Base-by-base conservation (phyloP, 108 stramenopile genomes). In the Bacterosira constricta region DNA sequence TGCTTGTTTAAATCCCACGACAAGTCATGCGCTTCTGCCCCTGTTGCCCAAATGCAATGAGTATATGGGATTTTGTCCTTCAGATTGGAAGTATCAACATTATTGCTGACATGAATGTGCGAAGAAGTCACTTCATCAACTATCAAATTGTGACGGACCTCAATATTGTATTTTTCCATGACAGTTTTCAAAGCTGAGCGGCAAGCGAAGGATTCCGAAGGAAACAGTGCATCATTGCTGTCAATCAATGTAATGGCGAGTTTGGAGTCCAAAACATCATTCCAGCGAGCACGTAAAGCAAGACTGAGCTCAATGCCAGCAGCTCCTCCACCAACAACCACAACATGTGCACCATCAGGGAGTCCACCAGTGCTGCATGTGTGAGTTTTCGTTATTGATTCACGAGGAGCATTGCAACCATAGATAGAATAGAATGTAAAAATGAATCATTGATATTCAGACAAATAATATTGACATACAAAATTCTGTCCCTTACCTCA, bases 301-400 rank as follows among this genome's bases (percentile, higher is more conserved):
- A 99, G 88, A 71, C 88, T 80, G 34, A 99, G 79, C 63, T 99
- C 98, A 29, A 97, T 89, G 15, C 98, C 98, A 11, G 96, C 97
- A 25, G 94, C 93, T 8, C 98, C 98, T 39, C 89, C 98, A 25
- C 98, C 98, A n/a, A 97, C 89, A 13, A 99, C 94, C 30, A 96
- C 92, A 8, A 97, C 71, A 31, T 53, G 32, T 39, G 62, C 37
- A 35, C 66, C 51, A 32, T 63, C 36, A 42, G 26, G 5, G 9
- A 32, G 2, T 35, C 25, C 65, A 58, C 34, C 34, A 41, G 51
- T 45, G 4, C 47, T 60, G 47, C 8, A 50, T 37, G 31, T 6
- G 20, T 47, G 46, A 18, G 23, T 47, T 47, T 8, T 70, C 29
- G 53, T 64, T 29, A 44, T 44, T 47, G 44, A 7, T 3, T 45